Evolutionary conservation across 1,139 yeast genomes (phyloP).

Genomic region (Pneumocystis oryctolagi): DNA sequence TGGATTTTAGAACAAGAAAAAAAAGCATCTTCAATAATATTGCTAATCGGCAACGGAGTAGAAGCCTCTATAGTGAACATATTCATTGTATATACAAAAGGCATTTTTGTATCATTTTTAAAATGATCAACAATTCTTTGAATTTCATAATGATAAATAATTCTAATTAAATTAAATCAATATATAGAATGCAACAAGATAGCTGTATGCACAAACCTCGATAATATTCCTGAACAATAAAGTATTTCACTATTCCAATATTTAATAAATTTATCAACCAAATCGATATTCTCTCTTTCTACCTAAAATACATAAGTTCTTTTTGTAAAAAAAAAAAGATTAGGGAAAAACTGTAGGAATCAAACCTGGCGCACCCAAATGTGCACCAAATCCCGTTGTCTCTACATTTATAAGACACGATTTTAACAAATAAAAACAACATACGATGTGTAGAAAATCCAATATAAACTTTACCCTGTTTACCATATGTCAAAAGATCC

Average conservation of each 20-base stretch:
- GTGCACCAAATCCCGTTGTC: constrained; percentile 28
- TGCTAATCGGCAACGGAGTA: constrained; percentile 6
- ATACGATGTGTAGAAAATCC: constrained; percentile 30
- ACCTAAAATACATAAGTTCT: constrained; percentile 12
- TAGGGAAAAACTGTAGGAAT: constrained; percentile 25
- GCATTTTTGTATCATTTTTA: neutral
- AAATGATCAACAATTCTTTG: neutral
- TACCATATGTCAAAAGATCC: constrained; percentile 16
- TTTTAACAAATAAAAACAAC: neutral
- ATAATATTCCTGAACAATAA: constrained; percentile 27
- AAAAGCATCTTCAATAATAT: constrained; percentile 8
- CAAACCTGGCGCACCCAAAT: constrained; percentile 27
- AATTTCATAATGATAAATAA: neutral
- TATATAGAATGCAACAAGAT: too few species aligned
- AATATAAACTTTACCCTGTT: constrained; percentile 22
- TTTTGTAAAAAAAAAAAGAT: neutral
- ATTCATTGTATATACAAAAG: neutral
- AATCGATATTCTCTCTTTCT: constrained; percentile 32
- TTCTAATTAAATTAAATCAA: neutral
- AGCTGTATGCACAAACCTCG: constrained; percentile 22
- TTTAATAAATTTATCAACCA: constrained; percentile 29
- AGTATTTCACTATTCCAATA: constrained; percentile 31
- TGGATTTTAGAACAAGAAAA: constrained; percentile 12
- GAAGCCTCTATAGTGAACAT: constrained; percentile 7
- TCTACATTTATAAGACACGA: constrained; percentile 8